Evolutionary conservation across 768 basidiomycete genomes (phyloP).

Genomic region (Mycena epipterygia): DNA sequence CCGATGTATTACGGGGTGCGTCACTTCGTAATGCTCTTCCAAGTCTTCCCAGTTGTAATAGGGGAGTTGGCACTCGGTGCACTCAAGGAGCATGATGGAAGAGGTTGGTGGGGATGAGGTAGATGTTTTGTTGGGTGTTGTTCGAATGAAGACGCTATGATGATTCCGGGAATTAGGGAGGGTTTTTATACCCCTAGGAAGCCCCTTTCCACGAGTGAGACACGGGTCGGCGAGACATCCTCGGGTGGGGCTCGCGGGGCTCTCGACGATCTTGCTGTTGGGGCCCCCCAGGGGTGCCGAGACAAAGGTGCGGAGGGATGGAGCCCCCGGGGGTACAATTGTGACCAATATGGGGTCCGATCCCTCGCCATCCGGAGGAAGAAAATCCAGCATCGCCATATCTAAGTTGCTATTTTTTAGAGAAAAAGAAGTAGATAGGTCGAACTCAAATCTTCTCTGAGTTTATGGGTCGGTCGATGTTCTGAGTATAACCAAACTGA

Average conservation of each 20-base stretch:
- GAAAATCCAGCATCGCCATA: too few relatives aligned
- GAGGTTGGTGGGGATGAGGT: background rate
- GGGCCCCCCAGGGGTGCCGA: background rate
- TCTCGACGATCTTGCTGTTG: background rate
- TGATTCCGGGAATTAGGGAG: too few relatives aligned
- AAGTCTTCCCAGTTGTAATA: conserved; percentile 29
- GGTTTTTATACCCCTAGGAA: background rate
- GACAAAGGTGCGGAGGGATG: background rate
- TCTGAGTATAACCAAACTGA: too few relatives aligned
- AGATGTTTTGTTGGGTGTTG: background rate
- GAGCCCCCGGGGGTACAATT: too few relatives aligned
- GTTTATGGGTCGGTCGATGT: too few relatives aligned
- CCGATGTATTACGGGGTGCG: conserved; percentile 12
- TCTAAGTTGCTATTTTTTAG: too few relatives aligned
- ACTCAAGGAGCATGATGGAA: conserved; percentile 25
- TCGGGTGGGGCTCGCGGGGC: background rate
- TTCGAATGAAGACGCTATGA: background rate
- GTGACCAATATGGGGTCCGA: too few relatives aligned
- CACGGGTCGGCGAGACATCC: background rate
- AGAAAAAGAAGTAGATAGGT: too few relatives aligned
- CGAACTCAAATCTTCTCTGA: too few relatives aligned
- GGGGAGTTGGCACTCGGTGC: conserved; percentile 29
- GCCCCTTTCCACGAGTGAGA: conserved; percentile 12
- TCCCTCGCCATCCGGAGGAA: too few relatives aligned
- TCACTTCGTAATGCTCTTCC: conserved; percentile 22